A percentile compares a stretch with the other conserved stretches of the same genome.
Evolutionary conservation across 495 filamentous ascomycete genomes (phyloP).

Genomic region (Lasiosphaeria hispida): DNA sequence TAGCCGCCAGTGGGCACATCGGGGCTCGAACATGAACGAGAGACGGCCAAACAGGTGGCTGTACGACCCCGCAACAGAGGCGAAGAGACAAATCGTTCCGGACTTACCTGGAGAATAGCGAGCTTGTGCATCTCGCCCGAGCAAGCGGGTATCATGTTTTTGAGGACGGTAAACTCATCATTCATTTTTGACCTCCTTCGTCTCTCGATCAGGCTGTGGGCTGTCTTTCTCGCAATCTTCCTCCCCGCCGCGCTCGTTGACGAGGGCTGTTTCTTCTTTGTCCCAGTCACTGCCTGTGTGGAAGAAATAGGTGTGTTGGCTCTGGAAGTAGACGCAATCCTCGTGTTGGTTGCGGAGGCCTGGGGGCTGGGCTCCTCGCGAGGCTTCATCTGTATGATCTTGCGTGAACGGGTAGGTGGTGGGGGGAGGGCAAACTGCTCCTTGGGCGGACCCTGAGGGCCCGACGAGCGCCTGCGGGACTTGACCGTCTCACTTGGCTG

Average conservation of each 20-base stretch:
- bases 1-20: neutral
- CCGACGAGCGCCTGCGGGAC: conserved; percentile 55
- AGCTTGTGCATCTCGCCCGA: conserved; percentile 96
- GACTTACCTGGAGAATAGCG: conserved; percentile 82
- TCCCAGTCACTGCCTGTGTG: conserved; percentile 38
- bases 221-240: conserved; percentile 94
- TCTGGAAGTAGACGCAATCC: conserved; percentile 4
- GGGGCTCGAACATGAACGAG: too few relatives aligned
- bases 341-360: conserved; percentile 17
- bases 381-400: conserved; percentile 98
- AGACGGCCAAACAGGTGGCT: too few relatives aligned
- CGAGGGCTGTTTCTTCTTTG: conserved; percentile 67
- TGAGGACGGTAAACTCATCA: conserved; percentile 91
- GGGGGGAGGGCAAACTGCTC: conserved; percentile 79
- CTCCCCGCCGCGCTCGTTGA: conserved; percentile 77
- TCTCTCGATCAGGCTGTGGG: conserved; percentile 92
- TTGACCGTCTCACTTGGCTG: conserved; percentile 56
- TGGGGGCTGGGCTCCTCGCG: conserved; percentile 39
- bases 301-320: conserved; percentile 21
- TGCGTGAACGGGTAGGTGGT: conserved; percentile 85
- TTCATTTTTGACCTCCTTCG: conserved; percentile 96
- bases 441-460: conserved; percentile 42
- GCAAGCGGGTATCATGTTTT: conserved; percentile 95
- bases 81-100: conserved; percentile 10
- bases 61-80: neutral